Conservation (phyloP, 768 basidiomycete species). For the Artomyces pyxidatus region DNA sequence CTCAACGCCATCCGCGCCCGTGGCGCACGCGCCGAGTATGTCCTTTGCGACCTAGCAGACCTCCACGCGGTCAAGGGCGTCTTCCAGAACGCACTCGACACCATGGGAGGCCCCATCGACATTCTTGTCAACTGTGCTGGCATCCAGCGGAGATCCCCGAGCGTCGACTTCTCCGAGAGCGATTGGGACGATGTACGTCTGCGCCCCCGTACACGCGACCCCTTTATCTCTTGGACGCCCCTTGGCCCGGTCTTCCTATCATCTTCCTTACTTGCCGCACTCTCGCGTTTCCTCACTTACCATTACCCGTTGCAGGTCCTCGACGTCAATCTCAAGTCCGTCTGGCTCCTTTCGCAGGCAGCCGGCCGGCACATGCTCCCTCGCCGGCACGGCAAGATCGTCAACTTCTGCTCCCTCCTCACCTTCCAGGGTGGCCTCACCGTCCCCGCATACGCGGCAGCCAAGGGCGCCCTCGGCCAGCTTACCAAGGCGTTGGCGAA, state of each 20-base stretch:
- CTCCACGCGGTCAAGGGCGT: constrained; percentile 40
- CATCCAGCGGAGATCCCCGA: constrained; percentile 50
- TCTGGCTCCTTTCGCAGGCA: constrained; percentile 78
- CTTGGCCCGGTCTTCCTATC: not conserved
- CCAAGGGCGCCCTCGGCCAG: constrained; percentile 82
- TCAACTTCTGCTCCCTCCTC: constrained; percentile 41
- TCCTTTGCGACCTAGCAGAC: constrained; percentile 51
- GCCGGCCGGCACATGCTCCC: constrained; percentile 88
- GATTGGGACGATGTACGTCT: constrained; percentile 66
- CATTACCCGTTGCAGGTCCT: constrained; percentile 46
- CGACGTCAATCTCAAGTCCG: constrained; percentile 81
- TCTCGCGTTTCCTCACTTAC: constrained; percentile 6
- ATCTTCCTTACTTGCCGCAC: constrained; percentile 5
- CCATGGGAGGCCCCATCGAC: constrained; percentile 46
- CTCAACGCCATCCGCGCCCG: constrained; percentile 28
- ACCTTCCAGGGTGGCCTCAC: constrained; percentile 50
- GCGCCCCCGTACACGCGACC: constrained; percentile 6
- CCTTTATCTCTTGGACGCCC: constrained; percentile 5
- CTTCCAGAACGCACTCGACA: constrained; percentile 39
- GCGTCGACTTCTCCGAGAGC: constrained; percentile 53
- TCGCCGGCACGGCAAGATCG: constrained; percentile 60
- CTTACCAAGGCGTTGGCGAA: constrained; percentile 87
- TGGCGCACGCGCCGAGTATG: constrained; percentile 31
- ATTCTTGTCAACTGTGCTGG: constrained; percentile 66
- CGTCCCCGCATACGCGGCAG: constrained; percentile 86